These are phyloP conservation scores for Magnaporthales sp. DNA, from an alignment of 2,329 filamentous ascomycete genomes.

Conservation along the genomic window DNA sequence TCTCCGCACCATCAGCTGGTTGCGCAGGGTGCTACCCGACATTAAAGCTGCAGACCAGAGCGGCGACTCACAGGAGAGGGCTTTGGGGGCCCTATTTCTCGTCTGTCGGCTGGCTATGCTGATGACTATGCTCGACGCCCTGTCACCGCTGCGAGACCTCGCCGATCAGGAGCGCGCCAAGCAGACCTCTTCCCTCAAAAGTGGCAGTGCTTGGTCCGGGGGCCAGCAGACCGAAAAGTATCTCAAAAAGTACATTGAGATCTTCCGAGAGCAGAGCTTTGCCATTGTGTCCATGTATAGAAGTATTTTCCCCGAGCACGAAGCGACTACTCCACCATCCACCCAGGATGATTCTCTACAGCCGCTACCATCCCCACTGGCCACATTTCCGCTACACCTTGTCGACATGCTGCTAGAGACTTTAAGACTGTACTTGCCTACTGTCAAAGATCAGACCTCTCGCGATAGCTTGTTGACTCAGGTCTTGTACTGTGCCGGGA, in stretches of 20 bases:
- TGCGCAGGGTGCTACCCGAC: slow-evolving; percentile 79
- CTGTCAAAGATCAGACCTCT: slow-evolving; percentile 68
- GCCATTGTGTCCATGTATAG: slow-evolving; percentile 91
- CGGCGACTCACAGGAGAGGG: slow-evolving; percentile 44
- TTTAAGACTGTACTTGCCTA: slow-evolving; percentile 67
- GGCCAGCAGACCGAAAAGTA: slow-evolving; percentile 93
- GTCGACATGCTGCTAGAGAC: slow-evolving; percentile 74
- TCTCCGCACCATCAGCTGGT: slow-evolving; percentile 84
- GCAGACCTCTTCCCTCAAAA: slow-evolving; percentile 25
- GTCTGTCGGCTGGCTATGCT: slow-evolving; percentile 78
- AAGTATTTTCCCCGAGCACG: slow-evolving; percentile 64
- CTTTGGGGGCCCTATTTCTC: slow-evolving; percentile 76
- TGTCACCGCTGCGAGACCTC: slow-evolving; percentile 78
- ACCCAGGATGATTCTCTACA: slow-evolving; percentile 32
- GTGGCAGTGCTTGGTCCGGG: slow-evolving; percentile 44
- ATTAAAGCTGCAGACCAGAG: slow-evolving; percentile 37
- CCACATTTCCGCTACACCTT: slow-evolving; percentile 78
- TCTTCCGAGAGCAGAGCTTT: slow-evolving; percentile 96
- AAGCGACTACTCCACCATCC: slow-evolving; percentile 10
- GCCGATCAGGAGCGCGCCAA: slow-evolving; percentile 72
- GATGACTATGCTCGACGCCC: slow-evolving; percentile 67
- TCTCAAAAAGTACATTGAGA: slow-evolving; percentile 90
- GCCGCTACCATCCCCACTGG: slow-evolving; percentile 64
- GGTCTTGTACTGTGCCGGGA: slow-evolving; percentile 86
- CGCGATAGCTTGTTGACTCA: slow-evolving; percentile 86